Percentiles rank a stretch among this genome's conserved stretches.
Evolutionary conservation across 208 protist genomes (phyloP).

Genomic region (Herpetomonas tarakana): DNA sequence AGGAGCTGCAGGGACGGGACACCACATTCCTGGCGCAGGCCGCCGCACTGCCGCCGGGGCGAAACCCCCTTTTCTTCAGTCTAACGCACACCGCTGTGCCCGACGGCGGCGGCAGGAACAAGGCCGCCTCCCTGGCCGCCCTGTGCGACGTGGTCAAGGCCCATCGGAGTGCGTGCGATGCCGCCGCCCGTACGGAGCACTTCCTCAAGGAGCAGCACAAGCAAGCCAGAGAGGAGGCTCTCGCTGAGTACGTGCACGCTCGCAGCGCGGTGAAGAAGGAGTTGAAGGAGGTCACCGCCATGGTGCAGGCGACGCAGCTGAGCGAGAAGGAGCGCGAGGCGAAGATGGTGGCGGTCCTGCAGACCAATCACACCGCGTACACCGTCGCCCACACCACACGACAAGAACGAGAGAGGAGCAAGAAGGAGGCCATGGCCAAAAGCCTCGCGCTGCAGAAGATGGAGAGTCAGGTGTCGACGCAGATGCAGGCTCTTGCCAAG

Average conservation of each 20-base stretch:
- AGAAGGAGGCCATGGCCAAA: neutral
- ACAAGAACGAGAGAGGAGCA: neutral
- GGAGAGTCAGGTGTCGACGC: neutral
- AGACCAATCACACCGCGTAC: neutral
- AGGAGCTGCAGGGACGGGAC: constrained; percentile 5
- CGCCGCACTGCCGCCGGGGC: neutral
- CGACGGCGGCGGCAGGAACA: constrained; percentile 7
- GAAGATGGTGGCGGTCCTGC: constrained; percentile 1
- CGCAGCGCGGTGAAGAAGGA: neutral
- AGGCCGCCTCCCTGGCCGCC: constrained; percentile 13
- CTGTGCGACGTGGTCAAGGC: constrained; percentile 29
- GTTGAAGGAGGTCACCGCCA: neutral
- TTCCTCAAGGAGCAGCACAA: constrained; percentile 6
- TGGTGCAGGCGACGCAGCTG: neutral
- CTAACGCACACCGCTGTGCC: constrained; percentile 5
- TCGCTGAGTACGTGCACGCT: constrained; percentile 19
- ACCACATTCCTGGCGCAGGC: constrained; percentile 11
- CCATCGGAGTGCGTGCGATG: neutral
- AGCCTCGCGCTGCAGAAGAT: neutral
- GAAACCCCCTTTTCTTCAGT: constrained; percentile 17
- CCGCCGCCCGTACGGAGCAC: constrained; percentile 10
- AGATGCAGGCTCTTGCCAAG: constrained; percentile 5
- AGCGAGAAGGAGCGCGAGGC: constrained; percentile 3
- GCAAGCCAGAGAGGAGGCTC: constrained; percentile 1
- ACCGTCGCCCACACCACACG: neutral